Percentiles rank a stretch among this genome's conserved stretches.
Conservation (phyloP, 495 filamentous ascomycete species). For the Penicillium samsonianum region DNA sequence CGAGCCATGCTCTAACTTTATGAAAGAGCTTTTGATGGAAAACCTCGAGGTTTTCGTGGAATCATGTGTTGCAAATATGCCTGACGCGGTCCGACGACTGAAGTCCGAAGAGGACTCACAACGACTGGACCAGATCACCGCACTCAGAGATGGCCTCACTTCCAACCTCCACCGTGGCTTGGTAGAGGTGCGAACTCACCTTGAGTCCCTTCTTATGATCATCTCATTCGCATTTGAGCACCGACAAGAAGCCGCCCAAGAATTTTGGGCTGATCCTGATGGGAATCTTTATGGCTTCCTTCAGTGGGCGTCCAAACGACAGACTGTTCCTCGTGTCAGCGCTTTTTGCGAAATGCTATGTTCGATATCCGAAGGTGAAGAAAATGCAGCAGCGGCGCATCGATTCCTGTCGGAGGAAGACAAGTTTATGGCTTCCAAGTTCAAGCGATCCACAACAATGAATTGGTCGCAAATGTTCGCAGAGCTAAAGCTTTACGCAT, state of each 20-base stretch:
- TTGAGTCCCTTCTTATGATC: conserved; percentile 89
- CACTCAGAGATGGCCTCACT: conserved; percentile 49
- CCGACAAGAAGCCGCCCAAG: conserved; percentile 75
- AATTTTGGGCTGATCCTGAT: conserved; percentile 87
- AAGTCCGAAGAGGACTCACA: conserved; percentile 90
- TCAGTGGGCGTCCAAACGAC: conserved; percentile 89
- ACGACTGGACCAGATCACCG: conserved; percentile 64
- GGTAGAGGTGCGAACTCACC: conserved; percentile 64
- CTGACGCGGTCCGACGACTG: conserved; percentile 82
- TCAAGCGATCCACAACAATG: conserved; percentile 75
- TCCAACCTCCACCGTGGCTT: conserved; percentile 48
- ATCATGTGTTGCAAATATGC: conserved; percentile 89
- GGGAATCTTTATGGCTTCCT: conserved; percentile 91
- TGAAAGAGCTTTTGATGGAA: conserved; percentile 71
- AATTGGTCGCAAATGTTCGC: conserved; percentile 93
- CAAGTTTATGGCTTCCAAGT: conserved; percentile 66
- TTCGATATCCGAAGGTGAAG: conserved; percentile 75
- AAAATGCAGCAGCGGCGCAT: conserved; percentile 79
- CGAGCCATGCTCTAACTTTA: conserved; percentile 58
- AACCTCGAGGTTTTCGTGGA: conserved; percentile 86
- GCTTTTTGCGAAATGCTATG: conserved; percentile 96
- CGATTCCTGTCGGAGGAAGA: conserved; percentile 87
- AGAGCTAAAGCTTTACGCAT: conserved; percentile 75
- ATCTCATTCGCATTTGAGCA: conserved; percentile 90
- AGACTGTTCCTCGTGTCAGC: conserved; percentile 88